phyloP scores from a whole-genome alignment of 345 rosid genomes.

The Sisymbrium irio region DNA sequence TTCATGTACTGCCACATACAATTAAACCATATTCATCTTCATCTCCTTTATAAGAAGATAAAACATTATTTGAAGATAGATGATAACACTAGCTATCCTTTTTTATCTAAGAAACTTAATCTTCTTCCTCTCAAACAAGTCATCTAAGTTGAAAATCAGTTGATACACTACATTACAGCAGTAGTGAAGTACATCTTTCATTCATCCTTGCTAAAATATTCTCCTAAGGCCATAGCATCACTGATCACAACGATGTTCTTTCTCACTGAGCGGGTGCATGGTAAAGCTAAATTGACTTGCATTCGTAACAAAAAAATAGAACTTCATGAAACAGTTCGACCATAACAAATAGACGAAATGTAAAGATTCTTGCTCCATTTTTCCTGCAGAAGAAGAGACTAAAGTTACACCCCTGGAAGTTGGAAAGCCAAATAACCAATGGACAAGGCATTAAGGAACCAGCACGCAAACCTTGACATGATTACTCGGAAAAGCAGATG shows the following conservation, averaged over 20 bases:
- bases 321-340: constrained; percentile 93
- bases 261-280: constrained; percentile 24
- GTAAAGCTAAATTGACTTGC: constrained; percentile 24
- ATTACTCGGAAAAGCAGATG: constrained; percentile 92
- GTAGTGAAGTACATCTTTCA: constrained; percentile 40
- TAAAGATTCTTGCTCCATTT: constrained; percentile 97
- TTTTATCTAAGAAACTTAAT: background rate
- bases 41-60: constrained; percentile 42
- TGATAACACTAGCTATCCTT: constrained; percentile 5
- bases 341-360: constrained; percentile 86
- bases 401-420: constrained; percentile 1
- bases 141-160: constrained; percentile 42
- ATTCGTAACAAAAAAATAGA: constrained; percentile 33
- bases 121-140: constrained; percentile 29
- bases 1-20: constrained; percentile 1
- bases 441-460: background rate
- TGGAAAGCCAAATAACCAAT: background rate
- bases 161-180: constrained; percentile 40
- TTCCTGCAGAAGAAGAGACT: constrained; percentile 51
- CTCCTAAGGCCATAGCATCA: constrained; percentile 31
- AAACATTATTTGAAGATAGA: constrained; percentile 27
- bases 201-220: constrained; percentile 37
- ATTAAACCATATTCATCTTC: constrained; percentile 7
- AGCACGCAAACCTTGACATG: constrained; percentile 77
- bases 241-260: constrained; percentile 28